These are phyloP conservation scores for Pilobolus umbonatus DNA, from an alignment of 192 early-diverging fungal genomes.

Conservation along the genomic window DNA sequence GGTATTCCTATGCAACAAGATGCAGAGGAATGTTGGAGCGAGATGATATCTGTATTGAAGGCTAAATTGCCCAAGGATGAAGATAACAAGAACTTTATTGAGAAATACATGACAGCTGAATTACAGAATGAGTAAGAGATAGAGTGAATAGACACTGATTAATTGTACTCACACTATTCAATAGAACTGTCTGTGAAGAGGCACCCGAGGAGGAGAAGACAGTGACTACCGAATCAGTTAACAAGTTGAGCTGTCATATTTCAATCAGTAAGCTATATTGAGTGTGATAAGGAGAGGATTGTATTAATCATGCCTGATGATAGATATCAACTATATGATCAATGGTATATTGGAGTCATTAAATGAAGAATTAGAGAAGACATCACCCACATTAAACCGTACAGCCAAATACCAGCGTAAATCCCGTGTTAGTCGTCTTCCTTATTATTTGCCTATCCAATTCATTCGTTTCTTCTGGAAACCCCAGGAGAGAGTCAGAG, in stretches of 20 bases:
- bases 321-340: slow-evolving; percentile 74
- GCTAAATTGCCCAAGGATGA: slow-evolving; percentile 44
- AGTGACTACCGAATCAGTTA: slow-evolving; percentile 61
- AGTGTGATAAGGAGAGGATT: neutral
- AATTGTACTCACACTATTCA: neutral
- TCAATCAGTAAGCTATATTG: slow-evolving; percentile 35
- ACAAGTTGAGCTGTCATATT: slow-evolving; percentile 74
- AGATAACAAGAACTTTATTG: slow-evolving; percentile 55
- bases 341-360: slow-evolving; percentile 64
- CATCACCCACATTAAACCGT: slow-evolving; percentile 73
- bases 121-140: slow-evolving; percentile 32
- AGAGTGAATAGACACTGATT: neutral
- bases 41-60: slow-evolving; percentile 69
- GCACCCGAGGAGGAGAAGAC: slow-evolving; percentile 66
- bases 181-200: slow-evolving; percentile 72
- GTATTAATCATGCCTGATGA: neutral
- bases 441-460: slow-evolving; percentile 81
- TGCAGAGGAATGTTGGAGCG: slow-evolving; percentile 96
- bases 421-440: slow-evolving; percentile 77
- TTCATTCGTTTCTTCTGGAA: slow-evolving; percentile 99
- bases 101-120: slow-evolving; percentile 78
- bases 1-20: slow-evolving; percentile 89
- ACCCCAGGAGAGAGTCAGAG: slow-evolving; percentile 63
- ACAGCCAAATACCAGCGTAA: slow-evolving; percentile 75
- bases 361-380: slow-evolving; percentile 85